Conservation (phyloP, 345 rosid species). For the Eucalyptus paniculata region DNA sequence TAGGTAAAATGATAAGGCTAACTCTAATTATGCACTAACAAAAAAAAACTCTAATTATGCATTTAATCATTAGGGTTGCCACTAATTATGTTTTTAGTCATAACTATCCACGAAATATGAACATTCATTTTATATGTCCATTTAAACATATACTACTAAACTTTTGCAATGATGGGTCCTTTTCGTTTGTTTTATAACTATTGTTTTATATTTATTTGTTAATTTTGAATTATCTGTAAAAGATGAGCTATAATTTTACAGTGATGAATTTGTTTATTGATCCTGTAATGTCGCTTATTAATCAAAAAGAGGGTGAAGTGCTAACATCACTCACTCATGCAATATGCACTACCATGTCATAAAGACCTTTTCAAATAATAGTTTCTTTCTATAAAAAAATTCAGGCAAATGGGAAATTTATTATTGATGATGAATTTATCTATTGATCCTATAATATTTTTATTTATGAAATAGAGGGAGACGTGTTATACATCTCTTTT, state of each 20-base stretch:
- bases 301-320: background rate
- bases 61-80: background rate
- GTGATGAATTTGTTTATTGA: background rate
- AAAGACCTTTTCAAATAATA: background rate
- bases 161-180: background rate
- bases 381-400: background rate
- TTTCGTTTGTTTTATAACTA: background rate
- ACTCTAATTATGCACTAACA: background rate
- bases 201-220: background rate
- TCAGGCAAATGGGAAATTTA: background rate
- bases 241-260: background rate
- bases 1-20: background rate
- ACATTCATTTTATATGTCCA: background rate
- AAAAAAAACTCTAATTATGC: background rate
- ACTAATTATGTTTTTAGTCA: background rate
- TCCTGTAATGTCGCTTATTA: background rate
- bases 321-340: background rate
- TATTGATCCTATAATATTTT: background rate
- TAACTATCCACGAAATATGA: background rate
- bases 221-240: background rate
- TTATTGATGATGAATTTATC: background rate
- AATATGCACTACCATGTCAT: background rate
- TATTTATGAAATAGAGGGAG: background rate
- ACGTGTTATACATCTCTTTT: background rate
- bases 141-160: background rate